phyloP scores from a whole-genome alignment of 805 yeast species.

The Sugiyamaella smithiae region DNA sequence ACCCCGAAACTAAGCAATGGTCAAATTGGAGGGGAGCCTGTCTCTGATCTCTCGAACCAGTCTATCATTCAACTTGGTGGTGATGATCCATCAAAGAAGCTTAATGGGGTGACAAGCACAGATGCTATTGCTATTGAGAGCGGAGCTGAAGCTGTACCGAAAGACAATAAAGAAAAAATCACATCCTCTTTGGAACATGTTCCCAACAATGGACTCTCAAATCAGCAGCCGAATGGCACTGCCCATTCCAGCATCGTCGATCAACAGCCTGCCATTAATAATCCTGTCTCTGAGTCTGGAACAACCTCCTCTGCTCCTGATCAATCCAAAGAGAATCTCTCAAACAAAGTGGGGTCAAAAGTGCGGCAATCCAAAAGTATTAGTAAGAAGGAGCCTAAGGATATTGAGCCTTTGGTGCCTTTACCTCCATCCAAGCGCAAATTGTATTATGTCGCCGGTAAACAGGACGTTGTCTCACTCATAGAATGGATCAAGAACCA shows the following conservation, averaged over 20 bases:
- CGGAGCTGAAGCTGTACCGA: not conserved
- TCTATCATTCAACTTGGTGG: not conserved
- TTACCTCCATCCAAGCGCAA: constrained; percentile 13
- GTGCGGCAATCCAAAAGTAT: too few relatives aligned
- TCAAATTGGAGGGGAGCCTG: too few relatives aligned
- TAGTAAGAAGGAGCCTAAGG: not conserved
- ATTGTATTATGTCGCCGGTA: constrained; percentile 29
- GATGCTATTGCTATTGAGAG: not conserved
- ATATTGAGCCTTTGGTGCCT: not conserved
- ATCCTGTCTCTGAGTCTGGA: not conserved
- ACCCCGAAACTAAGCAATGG: too few relatives aligned
- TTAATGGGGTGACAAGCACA: not conserved
- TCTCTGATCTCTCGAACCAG: too few relatives aligned
- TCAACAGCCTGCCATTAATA: too few relatives aligned
- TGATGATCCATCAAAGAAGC: not conserved
- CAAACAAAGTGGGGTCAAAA: too few relatives aligned
- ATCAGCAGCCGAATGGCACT: not conserved
- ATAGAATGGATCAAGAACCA: constrained; percentile 31
- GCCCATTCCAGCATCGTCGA: too few relatives aligned
- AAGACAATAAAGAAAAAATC: not conserved
- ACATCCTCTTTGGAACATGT: not conserved
- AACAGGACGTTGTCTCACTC: constrained; percentile 24
- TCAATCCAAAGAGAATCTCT: not conserved
- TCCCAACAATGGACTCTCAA: not conserved
- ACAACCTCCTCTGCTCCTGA: too few relatives aligned